Conservation (phyloP, 441 rosid genomes). For the Gossypium aridum region DNA sequence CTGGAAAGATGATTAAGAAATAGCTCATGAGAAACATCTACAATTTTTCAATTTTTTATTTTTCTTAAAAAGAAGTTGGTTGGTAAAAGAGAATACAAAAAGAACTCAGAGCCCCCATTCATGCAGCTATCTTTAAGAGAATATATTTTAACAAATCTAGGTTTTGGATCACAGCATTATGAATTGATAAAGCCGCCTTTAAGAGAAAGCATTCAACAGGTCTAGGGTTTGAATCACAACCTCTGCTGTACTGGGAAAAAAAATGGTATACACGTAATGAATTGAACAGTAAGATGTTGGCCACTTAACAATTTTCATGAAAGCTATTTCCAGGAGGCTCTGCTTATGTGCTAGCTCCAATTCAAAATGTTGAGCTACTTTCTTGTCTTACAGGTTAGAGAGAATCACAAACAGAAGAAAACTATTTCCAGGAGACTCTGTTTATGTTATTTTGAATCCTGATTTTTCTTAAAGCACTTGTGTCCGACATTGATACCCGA, state of each 20-base stretch:
- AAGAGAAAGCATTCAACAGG: not conserved
- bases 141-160: not conserved
- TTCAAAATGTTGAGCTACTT: not conserved
- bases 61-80: too few relatives aligned
- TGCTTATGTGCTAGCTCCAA: not conserved
- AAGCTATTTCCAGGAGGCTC: not conserved
- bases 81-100: not conserved
- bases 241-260: not conserved
- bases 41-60: too few relatives aligned
- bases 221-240: not conserved
- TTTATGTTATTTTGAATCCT: not conserved
- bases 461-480: not conserved
- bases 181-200: not conserved
- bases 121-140: not conserved
- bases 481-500: not conserved
- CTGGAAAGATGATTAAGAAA: constrained; percentile 10
- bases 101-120: not conserved
- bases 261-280: not conserved
- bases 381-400: not conserved
- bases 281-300: not conserved
- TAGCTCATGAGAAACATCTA: not conserved
- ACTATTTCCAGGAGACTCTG: not conserved
- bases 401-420: not conserved
- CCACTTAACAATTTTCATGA: not conserved
- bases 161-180: not conserved